These are phyloP conservation scores for Backusella tuberculispora DNA, from an alignment of 192 early-diverging fungal species.

Conservation along the genomic window DNA sequence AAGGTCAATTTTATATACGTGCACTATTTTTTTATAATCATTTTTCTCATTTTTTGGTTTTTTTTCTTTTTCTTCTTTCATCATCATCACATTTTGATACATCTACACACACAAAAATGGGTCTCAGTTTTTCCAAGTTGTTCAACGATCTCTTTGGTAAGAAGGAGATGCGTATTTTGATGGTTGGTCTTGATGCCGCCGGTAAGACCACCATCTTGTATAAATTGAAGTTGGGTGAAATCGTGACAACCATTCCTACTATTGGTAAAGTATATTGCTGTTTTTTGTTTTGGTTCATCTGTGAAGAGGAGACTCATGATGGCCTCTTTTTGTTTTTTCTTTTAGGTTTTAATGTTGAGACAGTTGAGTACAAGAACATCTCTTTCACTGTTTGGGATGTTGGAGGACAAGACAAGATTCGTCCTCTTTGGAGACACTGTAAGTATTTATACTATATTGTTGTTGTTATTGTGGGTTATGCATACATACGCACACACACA, in stretches of 20 bases:
- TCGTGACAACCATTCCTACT: slow-evolving; percentile 98
- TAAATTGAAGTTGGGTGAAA: slow-evolving; percentile 98
- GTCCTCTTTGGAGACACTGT: slow-evolving; percentile 98
- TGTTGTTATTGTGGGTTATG: not conserved
- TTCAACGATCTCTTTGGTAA: slow-evolving; percentile 80
- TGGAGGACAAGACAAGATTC: slow-evolving; percentile 98
- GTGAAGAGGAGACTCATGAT: slow-evolving; percentile 14
- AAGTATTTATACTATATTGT: slow-evolving; percentile 40
- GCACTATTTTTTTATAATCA: not conserved
- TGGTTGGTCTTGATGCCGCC: slow-evolving; percentile 91
- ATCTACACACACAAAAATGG: slow-evolving; percentile 63
- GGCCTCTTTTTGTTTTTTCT: not conserved
- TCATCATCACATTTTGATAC: not conserved
- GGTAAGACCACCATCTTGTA: slow-evolving; percentile 99
- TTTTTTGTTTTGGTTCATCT: not conserved
- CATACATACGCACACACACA: not conserved
- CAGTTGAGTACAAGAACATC: slow-evolving; percentile 98
- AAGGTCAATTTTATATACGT: not conserved
- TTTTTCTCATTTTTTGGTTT: not conserved
- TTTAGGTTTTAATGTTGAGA: slow-evolving; percentile 96
- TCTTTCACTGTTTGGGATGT: slow-evolving; percentile 99
- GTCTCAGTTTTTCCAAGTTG: slow-evolving; percentile 80
- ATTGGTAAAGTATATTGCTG: slow-evolving; percentile 86
- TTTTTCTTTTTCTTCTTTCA: not conserved
- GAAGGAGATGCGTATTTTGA: slow-evolving; percentile 96